phyloP scores from a whole-genome alignment of 345 rosid species.

The Aquilaria yunnanensis region DNA sequence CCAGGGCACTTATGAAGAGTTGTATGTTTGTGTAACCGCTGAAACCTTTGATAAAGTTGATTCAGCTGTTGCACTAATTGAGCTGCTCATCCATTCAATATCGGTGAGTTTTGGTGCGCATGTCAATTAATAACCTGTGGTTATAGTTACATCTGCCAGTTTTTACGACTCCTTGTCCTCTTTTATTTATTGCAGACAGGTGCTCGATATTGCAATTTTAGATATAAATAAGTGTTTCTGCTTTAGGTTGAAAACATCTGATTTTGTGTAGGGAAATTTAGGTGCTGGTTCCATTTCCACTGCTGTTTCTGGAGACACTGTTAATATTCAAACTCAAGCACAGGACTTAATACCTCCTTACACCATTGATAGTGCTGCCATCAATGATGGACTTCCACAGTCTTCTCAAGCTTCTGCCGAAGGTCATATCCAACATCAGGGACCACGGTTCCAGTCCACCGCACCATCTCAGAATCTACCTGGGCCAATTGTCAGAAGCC shows the following conservation, averaged over 20 bases:
- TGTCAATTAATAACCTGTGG: constrained; percentile 6
- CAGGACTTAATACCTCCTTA: constrained; percentile 20
- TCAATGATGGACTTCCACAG: constrained; percentile 29
- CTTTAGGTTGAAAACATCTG: too few relatives aligned
- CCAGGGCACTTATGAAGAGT: constrained; percentile 47
- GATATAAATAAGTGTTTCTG: too few relatives aligned
- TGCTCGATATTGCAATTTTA: too few relatives aligned
- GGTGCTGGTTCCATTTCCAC: constrained; percentile 31
- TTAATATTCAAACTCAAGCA: constrained; percentile 26
- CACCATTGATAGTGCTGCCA: constrained; percentile 7
- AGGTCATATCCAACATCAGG: constrained; percentile 45
- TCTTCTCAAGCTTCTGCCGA: constrained; percentile 33
- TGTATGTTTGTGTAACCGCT: constrained; percentile 64
- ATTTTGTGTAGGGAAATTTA: constrained; percentile 52
- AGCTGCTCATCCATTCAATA: constrained; percentile 69
- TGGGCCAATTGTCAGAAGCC: constrained; percentile 31
- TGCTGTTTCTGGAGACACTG: constrained; percentile 33
- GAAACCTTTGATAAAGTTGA: constrained; percentile 87
- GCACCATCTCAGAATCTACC: constrained; percentile 26
- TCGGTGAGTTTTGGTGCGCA: constrained; percentile 53
- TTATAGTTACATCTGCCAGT: neutral
- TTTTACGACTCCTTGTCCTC: neutral
- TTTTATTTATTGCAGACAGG: too few relatives aligned
- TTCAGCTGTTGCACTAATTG: constrained; percentile 74
- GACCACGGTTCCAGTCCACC: constrained; percentile 32